These are phyloP conservation scores for Mucor plumbeus DNA, from an alignment of 371 early-diverging fungal genomes.

Conservation along the genomic window DNA sequence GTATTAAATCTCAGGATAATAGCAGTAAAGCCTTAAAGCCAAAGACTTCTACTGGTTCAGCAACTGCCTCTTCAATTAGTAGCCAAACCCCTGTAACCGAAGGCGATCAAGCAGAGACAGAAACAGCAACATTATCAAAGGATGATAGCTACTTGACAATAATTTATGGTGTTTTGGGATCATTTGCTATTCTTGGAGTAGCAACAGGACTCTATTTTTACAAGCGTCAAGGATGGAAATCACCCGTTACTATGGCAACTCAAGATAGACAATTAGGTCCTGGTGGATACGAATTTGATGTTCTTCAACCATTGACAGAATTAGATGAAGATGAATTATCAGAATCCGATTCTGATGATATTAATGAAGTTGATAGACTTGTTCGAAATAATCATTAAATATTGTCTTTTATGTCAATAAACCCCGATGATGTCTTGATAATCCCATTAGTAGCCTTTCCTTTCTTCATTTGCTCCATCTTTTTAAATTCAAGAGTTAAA, in stretches of 20 bases:
- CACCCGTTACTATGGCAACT: background rate
- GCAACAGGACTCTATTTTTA: conserved; percentile 26
- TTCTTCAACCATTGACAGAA: conserved; percentile 29
- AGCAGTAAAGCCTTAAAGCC: background rate
- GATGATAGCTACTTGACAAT: conserved; percentile 11
- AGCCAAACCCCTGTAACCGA: background rate
- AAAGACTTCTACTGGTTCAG: background rate
- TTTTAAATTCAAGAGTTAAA: background rate
- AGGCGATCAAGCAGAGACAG: background rate
- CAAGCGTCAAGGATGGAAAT: conserved; percentile 18
- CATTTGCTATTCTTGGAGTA: conserved; percentile 24
- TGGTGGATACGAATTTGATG: conserved; percentile 36
- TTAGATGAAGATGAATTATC: conserved; percentile 24
- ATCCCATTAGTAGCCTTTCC: too few relatives aligned
- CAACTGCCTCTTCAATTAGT: background rate
- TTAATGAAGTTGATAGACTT: conserved; percentile 7
- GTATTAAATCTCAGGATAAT: conserved; percentile 16
- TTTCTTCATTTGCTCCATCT: background rate
- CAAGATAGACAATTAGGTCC: conserved; percentile 7
- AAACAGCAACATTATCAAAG: background rate
- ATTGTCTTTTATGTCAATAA: conserved; percentile 8
- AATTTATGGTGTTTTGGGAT: conserved; percentile 24
- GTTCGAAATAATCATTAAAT: conserved; percentile 6
- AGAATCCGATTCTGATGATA: conserved; percentile 22
- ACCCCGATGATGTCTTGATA: background rate